These are phyloP conservation scores for Diaporthe humulicola DNA, from an alignment of 2,329 filamentous ascomycete species.

Conservation along the genomic window DNA sequence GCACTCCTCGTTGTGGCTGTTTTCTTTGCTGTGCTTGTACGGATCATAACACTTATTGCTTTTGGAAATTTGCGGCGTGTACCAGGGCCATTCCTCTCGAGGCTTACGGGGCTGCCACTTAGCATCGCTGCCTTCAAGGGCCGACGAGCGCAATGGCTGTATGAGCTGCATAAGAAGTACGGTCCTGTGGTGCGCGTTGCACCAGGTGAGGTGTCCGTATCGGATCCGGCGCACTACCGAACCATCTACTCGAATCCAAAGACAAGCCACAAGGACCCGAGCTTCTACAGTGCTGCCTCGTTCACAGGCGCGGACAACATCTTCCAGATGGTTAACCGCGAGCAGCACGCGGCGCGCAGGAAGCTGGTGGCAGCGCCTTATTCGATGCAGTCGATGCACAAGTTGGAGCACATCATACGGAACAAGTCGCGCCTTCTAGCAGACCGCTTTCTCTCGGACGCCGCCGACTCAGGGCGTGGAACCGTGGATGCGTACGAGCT, in stretches of 20 bases:
- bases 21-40: neutral
- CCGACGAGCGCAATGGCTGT: slow-evolving; percentile 10
- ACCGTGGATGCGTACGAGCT: slow-evolving; percentile 5
- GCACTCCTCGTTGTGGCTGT: neutral
- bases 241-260: slow-evolving; percentile 15
- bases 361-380: slow-evolving; percentile 2
- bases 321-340: slow-evolving; percentile 5
- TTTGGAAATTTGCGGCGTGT: neutral
- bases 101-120: neutral
- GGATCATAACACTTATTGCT: neutral
- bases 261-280: neutral
- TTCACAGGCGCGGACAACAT: slow-evolving; percentile 4
- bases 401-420: neutral
- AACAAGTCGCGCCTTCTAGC: neutral
- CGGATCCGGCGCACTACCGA: neutral
- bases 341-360: slow-evolving; percentile 16
- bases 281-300: neutral
- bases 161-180: slow-evolving; percentile 56
- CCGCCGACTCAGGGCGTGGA: neutral
- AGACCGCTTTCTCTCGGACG: neutral
- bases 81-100: neutral
- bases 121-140: neutral
- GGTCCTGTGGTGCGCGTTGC: slow-evolving; percentile 62
- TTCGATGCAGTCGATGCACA: slow-evolving; percentile 7
- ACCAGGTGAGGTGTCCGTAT: slow-evolving; percentile 60